These are phyloP conservation scores for Kandelia obovata DNA, from an alignment of 345 rosid species.

Conservation along the genomic window DNA sequence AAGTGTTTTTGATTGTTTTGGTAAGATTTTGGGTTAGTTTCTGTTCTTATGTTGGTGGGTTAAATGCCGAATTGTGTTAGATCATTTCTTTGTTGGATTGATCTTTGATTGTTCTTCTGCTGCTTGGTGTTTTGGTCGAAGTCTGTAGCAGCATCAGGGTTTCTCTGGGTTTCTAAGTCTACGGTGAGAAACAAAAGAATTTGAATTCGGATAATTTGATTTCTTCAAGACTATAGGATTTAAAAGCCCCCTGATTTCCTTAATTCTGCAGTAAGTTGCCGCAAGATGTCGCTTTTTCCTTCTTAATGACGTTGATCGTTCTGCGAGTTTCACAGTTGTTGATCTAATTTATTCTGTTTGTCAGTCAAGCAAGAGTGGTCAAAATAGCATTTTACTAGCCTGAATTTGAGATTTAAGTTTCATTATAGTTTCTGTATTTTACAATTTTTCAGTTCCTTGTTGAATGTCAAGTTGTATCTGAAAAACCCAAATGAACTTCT, in stretches of 20 bases:
- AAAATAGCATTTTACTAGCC: neutral
- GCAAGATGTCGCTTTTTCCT: neutral
- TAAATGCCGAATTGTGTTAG: constrained; percentile 17
- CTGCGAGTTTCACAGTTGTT: neutral
- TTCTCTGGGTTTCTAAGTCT: constrained; percentile 8
- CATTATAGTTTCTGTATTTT: neutral
- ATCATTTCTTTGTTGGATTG: constrained; percentile 16
- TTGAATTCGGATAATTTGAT: neutral
- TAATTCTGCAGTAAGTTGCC: neutral
- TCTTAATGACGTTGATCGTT: neutral
- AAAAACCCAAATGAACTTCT: neutral
- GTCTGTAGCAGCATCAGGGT: neutral
- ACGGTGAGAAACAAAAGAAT: neutral
- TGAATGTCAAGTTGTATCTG: neutral
- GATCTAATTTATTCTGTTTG: constrained; percentile 7
- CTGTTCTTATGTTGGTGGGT: constrained; percentile 13
- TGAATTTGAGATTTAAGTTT: too few relatives aligned
- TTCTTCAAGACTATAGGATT: neutral
- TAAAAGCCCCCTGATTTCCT: neutral
- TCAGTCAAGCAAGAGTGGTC: neutral
- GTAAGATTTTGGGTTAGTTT: neutral
- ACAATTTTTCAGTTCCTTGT: neutral
- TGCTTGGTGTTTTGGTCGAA: neutral
- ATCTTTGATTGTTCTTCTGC: constrained; percentile 4
- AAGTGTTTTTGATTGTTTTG: neutral